Evolutionary conservation across 345 rosid species (phyloP).

Genomic region (Geranium brycei): DNA sequence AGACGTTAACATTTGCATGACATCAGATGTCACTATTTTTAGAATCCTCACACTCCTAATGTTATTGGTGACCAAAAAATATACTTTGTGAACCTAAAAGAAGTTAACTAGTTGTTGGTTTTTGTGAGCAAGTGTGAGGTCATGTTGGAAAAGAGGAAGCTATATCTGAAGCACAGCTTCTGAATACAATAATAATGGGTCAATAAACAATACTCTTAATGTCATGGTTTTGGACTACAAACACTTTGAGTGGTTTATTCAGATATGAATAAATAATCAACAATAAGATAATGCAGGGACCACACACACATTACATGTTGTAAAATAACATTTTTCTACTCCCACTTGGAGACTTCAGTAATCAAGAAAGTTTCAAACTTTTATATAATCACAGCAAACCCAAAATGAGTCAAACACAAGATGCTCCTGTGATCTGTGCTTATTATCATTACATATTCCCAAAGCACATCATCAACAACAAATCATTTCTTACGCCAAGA

Average conservation of each 20-base stretch:
- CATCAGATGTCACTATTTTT: too few species aligned
- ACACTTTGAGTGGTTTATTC: too few species aligned
- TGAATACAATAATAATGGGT: too few species aligned
- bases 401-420: not conserved
- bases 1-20: too few species aligned
- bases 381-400: not conserved
- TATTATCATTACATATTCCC: not conserved
- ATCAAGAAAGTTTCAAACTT: not conserved
- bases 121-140: too few species aligned
- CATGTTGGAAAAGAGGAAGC: not conserved
- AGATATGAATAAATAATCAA: too few species aligned
- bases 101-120: too few species aligned
- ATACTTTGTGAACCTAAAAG: too few species aligned
- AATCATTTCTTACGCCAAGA: not conserved
- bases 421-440: not conserved
- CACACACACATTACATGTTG: not conserved
- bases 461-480: not conserved
- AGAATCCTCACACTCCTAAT: too few species aligned
- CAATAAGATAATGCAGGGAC: not conserved
- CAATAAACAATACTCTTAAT: not conserved
- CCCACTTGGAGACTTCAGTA: not conserved
- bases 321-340: too few species aligned
- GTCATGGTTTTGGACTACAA: too few species aligned
- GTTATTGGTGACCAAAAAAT: too few species aligned
- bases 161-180: not conserved